Percentiles rank a stretch among this genome's conserved stretches.
Conservation (phyloP, 1,284 basidiomycete genomes). For the Singerocomus rubriflavus region DNA sequence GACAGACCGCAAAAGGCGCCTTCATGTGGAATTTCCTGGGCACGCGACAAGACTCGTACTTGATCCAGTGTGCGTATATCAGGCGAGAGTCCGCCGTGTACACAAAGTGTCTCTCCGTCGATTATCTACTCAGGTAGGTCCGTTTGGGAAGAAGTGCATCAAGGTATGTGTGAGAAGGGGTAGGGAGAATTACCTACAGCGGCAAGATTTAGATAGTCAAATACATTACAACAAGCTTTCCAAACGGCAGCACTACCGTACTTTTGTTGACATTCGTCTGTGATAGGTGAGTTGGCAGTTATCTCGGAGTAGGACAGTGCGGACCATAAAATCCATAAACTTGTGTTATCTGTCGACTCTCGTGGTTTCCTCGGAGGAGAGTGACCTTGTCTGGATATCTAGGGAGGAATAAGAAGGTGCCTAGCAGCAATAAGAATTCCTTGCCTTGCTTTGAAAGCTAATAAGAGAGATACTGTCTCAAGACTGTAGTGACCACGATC, state of each 20-base stretch:
- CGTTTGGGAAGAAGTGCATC: background rate
- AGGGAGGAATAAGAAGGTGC: conserved; percentile 7
- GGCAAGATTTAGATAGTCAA: conserved; percentile 92
- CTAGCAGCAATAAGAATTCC: conserved; percentile 12
- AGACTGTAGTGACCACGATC: conserved; percentile 95
- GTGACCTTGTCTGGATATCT: conserved; percentile 94
- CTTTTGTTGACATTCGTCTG: conserved; percentile 96
- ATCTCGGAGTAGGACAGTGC: conserved; percentile 21
- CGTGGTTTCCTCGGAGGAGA: conserved; percentile 91
- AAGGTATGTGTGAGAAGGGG: background rate
- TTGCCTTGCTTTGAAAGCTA: conserved; percentile 89
- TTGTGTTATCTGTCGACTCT: conserved; percentile 95
- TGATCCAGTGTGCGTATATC: conserved; percentile 93
- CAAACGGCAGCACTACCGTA: conserved; percentile 93
- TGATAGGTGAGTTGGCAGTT: background rate
- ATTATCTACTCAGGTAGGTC: conserved; percentile 64
- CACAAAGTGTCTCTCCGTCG: conserved; percentile 87
- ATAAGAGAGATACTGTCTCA: conserved; percentile 90
- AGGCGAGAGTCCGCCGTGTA: conserved; percentile 90
- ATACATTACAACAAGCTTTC: conserved; percentile 95
- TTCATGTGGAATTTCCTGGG: conserved; percentile 95
- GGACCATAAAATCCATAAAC: conserved; percentile 97
- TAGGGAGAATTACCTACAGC: conserved; percentile 56
- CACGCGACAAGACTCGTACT: conserved; percentile 85
- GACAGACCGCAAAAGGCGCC: conserved; percentile 91